Percentiles rank a stretch among this genome's conserved stretches.
These are phyloP conservation scores for Serendipita indica DNA, from an alignment of 768 basidiomycete genomes.

Conservation along the genomic window DNA sequence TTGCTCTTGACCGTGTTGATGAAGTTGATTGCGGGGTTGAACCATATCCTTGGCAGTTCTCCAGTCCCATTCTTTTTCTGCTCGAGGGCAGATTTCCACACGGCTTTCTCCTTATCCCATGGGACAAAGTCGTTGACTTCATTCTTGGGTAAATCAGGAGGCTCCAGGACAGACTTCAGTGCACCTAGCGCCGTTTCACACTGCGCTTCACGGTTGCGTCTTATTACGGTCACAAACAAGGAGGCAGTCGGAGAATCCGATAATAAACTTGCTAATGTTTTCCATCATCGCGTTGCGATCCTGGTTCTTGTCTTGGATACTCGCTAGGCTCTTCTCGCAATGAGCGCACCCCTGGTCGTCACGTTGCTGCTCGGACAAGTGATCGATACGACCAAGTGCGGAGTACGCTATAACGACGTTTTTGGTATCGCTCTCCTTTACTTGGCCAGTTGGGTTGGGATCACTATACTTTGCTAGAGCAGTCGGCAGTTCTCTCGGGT, in stretches of 20 bases:
- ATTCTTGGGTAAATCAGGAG: too few relatives aligned
- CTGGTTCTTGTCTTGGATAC: too few relatives aligned
- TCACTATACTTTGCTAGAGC: too few relatives aligned
- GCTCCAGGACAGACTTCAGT: neutral
- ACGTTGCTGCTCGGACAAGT: neutral
- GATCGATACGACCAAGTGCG: neutral
- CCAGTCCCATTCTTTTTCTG: too few relatives aligned
- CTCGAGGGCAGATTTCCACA: neutral
- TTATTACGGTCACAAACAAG: neutral
- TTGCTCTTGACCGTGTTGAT: too few relatives aligned
- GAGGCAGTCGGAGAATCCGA: neutral
- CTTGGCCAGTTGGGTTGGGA: neutral
- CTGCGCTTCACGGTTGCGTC: neutral
- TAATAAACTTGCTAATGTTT: neutral
- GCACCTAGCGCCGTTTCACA: neutral
- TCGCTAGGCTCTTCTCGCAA: neutral
- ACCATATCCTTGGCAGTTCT: too few relatives aligned
- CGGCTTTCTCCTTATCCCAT: neutral
- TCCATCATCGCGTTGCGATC: neutral
- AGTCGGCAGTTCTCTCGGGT: neutral
- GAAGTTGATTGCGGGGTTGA: too few relatives aligned
- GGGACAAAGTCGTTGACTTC: too few relatives aligned
- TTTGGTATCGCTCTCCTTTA: neutral
- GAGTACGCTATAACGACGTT: neutral
- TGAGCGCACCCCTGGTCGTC: neutral